phyloP scores from a whole-genome alignment of 1,284 basidiomycete genomes.

The Trametes hirsuta region DNA sequence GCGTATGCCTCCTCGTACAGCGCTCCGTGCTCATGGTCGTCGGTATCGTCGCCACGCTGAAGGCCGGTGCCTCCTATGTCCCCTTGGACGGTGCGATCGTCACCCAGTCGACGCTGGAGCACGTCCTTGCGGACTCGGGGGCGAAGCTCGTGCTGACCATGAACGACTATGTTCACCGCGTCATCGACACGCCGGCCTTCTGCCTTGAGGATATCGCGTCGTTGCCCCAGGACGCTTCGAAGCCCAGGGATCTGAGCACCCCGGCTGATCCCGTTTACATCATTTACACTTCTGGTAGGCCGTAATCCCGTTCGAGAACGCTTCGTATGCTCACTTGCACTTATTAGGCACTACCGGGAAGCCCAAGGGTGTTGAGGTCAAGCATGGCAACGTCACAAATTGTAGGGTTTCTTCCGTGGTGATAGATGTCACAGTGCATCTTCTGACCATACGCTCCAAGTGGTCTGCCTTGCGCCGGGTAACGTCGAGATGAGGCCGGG shows the following conservation, averaged over 20 bases:
- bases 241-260: constrained; percentile 44
- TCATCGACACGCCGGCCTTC: constrained; percentile 37
- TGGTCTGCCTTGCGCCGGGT: constrained; percentile 56
- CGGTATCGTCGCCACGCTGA: constrained; percentile 56
- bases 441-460: constrained; percentile 35
- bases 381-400: constrained; percentile 61
- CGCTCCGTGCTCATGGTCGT: constrained; percentile 58
- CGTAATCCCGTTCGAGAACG: not conserved
- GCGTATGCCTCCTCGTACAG: constrained; percentile 57
- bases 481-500: constrained; percentile 59
- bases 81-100: constrained; percentile 61
- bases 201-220: constrained; percentile 46
- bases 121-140: constrained; percentile 53
- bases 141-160: constrained; percentile 48
- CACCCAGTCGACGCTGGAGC: constrained; percentile 54
- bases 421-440: not conserved
- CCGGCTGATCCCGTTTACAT: constrained; percentile 55
- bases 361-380: constrained; percentile 62
- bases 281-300: constrained; percentile 63
- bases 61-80: constrained; percentile 60
- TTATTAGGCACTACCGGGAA: constrained; percentile 56
- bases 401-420: constrained; percentile 37
- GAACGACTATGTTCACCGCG: constrained; percentile 48
- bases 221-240: constrained; percentile 34
- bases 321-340: constrained; percentile 5